Base-by-base conservation (phyloP, 805 yeast genomes). In the Metschnikowia aberdeeniae region DNA sequence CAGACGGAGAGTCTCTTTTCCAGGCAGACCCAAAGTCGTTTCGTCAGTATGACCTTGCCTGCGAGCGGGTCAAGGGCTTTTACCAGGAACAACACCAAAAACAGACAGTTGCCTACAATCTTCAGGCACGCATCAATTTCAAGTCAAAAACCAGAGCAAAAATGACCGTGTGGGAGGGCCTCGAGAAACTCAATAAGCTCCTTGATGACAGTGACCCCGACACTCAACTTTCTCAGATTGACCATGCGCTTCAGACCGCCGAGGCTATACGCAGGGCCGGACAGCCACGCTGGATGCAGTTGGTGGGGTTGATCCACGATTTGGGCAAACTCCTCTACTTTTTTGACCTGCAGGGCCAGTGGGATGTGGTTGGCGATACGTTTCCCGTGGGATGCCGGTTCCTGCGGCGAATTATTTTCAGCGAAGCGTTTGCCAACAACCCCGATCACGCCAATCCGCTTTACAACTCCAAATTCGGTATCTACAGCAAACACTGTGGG, bases 301-400 rank as follows among this genome's bases (percentile, higher is more conserved):
- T 83, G 20, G 87, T 83, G 6, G 89, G 89, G 1, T 63, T 83
- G 28, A 80, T 83, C 34, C 89, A 83, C 56, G 89, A 83, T 58
- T 64, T 83, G 48, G 89, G 89, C 0, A 83, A 83, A 55, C 68
- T 83, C 13, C 66, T 83, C 13, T 83, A 83, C 58, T 83, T 82
- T 52, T 83, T 77, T 56, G 88, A 81, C 53, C 82, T 87, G 11
- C 72, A 78, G 53, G 89, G 89, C 6, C 89, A 83, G 59, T 83
- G 89, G 89, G 88, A 83, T 57, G 89, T 83, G 27, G 89, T 83
- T 17, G 89, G 89, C 5, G 89, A 83, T 58, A 83, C 89, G 3
- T 83, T 83, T 55, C 86, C 89, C 0, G 86, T 83, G 22, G 89
- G 89, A 3, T 83, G 89, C 59, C 73, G 73, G 47, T 82, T 73